Conservation (phyloP, 257 asterid species). For the Paulownia fortunei region DNA sequence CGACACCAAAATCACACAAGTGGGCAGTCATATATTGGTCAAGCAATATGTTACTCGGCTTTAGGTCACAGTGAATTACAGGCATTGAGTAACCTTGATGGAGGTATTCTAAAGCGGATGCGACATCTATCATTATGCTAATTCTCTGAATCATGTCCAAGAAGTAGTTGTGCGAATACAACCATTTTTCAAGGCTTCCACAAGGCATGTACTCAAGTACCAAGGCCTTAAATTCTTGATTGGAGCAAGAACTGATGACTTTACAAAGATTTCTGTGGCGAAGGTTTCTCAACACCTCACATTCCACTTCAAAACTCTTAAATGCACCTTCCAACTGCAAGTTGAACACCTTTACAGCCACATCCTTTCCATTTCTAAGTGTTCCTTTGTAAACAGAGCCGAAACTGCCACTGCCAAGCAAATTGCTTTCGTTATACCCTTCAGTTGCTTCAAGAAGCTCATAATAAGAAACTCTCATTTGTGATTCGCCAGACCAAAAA, state of each 20-base stretch:
- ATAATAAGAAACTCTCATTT: not conserved
- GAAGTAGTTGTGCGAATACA: not conserved
- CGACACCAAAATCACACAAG: not conserved
- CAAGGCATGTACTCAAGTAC: not conserved
- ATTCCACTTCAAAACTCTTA: not conserved
- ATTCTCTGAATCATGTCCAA: not conserved
- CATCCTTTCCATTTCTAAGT: not conserved
- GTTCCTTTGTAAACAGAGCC: not conserved
- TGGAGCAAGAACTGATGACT: not conserved
- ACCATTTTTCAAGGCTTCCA: conserved; percentile 3
- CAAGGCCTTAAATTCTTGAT: not conserved
- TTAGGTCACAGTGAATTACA: not conserved
- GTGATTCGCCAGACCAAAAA: not conserved
- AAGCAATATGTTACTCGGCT: not conserved
- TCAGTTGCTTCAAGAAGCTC: not conserved
- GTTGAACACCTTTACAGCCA: not conserved
- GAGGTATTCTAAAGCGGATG: not conserved
- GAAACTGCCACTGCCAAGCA: not conserved
- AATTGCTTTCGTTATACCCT: not conserved
- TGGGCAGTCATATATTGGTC: not conserved
- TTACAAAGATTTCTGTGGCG: not conserved
- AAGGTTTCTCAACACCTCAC: not conserved
- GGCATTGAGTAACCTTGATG: not conserved
- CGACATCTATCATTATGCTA: not conserved
- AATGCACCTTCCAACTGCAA: not conserved